Percentiles rank a stretch among this genome's conserved stretches.
Conservation (phyloP, 176 grass and related monocot genomes). For the Eragrostis curvula region DNA sequence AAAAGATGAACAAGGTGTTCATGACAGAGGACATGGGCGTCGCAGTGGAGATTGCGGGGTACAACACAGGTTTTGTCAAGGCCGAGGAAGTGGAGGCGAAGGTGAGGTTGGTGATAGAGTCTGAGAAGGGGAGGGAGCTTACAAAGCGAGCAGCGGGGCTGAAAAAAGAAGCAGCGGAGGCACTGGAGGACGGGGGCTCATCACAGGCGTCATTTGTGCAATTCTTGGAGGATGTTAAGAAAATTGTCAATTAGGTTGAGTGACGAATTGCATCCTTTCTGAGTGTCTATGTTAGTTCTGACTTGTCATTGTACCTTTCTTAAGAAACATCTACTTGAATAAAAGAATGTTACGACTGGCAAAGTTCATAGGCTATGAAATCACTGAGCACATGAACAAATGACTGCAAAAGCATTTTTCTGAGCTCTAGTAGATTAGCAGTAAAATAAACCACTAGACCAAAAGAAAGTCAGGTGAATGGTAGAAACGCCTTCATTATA, state of each 20-base stretch:
- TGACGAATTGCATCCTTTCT: too few relatives aligned
- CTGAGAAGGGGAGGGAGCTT: slow-evolving; percentile 17
- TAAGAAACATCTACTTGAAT: background rate
- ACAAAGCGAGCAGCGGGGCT: background rate
- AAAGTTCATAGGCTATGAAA: background rate
- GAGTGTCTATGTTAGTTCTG: background rate
- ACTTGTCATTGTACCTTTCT: background rate
- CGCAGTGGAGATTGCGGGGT: slow-evolving; percentile 27
- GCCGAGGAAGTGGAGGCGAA: slow-evolving; percentile 42
- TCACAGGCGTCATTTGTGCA: slow-evolving; percentile 32
- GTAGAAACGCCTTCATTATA: too few relatives aligned
- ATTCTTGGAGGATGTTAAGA: slow-evolving; percentile 17
- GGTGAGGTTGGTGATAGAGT: slow-evolving; percentile 38
- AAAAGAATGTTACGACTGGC: background rate
- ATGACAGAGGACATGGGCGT: slow-evolving; percentile 29
- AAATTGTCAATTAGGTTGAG: background rate
- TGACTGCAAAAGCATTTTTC: too few relatives aligned
- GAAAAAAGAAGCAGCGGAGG: slow-evolving; percentile 20
- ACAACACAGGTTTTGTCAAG: slow-evolving; percentile 5
- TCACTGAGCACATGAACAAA: background rate
- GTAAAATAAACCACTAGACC: too few relatives aligned
- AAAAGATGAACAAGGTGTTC: slow-evolving; percentile 40
- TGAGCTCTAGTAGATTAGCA: too few relatives aligned
- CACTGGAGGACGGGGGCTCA: slow-evolving; percentile 34
- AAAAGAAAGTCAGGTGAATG: too few relatives aligned